These are phyloP conservation scores for Leccinum aurantiacum DNA, from an alignment of 768 basidiomycete genomes.

Conservation along the genomic window DNA sequence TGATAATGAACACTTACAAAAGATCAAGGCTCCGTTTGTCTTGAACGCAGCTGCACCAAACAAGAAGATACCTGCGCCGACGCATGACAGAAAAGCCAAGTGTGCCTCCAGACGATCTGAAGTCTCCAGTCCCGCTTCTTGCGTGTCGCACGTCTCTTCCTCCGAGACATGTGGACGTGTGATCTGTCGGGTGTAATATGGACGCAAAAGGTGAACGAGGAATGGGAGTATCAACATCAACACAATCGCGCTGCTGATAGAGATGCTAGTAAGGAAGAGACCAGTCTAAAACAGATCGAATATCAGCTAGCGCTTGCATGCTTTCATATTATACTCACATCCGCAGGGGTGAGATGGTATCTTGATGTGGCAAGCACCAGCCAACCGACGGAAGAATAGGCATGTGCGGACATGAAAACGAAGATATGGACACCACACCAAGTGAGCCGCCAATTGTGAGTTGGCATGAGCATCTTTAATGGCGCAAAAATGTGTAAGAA, in stretches of 20 bases:
- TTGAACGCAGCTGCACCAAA: conserved; percentile 16
- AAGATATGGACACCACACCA: conserved; percentile 30
- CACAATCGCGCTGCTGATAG: conserved; percentile 18
- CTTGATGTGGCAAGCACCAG: conserved; percentile 27
- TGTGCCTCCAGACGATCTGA: conserved; percentile 34
- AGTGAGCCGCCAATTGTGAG: conserved; percentile 31
- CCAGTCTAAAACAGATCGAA: conserved; percentile 25
- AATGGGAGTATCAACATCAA: conserved; percentile 22
- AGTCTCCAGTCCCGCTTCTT: conserved; percentile 4
- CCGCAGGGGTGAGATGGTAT: conserved; percentile 28
- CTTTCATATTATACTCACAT: conserved; percentile 15
- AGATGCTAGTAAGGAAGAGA: conserved; percentile 22
- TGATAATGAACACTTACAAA: conserved; percentile 11
- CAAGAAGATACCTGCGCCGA: conserved; percentile 12
- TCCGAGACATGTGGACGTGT: background rate
- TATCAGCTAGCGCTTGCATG: background rate
- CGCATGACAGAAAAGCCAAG: conserved; percentile 23
- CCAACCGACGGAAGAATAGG: conserved; percentile 18
- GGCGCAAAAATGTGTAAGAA: conserved; percentile 22
- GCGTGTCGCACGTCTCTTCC: background rate
- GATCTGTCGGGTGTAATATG: conserved; percentile 21
- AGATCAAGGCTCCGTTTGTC: conserved; percentile 7
- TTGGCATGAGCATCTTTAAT: conserved; percentile 24
- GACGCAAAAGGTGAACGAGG: conserved; percentile 26
- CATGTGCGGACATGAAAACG: conserved; percentile 16